A percentile compares a stretch with the other conserved stretches of the same genome.
Evolutionary conservation across 257 asterid species (phyloP).

Genomic region (Fraxinus excelsior): DNA sequence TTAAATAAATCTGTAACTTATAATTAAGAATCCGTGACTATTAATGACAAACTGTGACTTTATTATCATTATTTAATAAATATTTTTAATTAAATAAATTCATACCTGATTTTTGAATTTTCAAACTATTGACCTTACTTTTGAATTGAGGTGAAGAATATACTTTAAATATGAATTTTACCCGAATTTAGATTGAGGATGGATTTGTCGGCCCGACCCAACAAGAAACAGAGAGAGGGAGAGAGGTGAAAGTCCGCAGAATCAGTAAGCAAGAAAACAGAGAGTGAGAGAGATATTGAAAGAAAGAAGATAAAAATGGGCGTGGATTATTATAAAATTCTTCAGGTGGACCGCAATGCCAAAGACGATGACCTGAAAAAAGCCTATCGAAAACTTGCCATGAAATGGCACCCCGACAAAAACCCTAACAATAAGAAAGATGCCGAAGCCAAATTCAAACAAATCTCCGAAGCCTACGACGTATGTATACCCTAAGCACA

Average conservation of each 20-base stretch:
- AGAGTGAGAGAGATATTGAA: neutral
- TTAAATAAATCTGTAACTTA: too few relatives aligned
- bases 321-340: conserved; percentile 63
- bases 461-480: conserved; percentile 76
- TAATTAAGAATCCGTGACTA: too few relatives aligned
- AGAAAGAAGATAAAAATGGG: conserved; percentile 41
- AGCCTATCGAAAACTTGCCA: conserved; percentile 68
- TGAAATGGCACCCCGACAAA: conserved; percentile 81
- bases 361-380: conserved; percentile 70
- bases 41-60: too few relatives aligned
- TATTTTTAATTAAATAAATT: too few relatives aligned
- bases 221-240: neutral
- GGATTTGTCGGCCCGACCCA: conserved; percentile 3
- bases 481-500: conserved; percentile 26
- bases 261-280: neutral
- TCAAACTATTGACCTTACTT: too few relatives aligned
- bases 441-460: conserved; percentile 72
- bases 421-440: conserved; percentile 66
- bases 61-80: too few relatives aligned
- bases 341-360: conserved; percentile 58
- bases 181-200: too few relatives aligned
- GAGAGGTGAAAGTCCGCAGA: neutral
- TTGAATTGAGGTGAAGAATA: too few relatives aligned
- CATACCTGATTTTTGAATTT: too few relatives aligned
- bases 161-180: too few relatives aligned